Percentiles rank a stretch among this genome's conserved stretches.
phyloP scores from a whole-genome alignment of 306 rosid genomes.

The Mimosa pudica region DNA sequence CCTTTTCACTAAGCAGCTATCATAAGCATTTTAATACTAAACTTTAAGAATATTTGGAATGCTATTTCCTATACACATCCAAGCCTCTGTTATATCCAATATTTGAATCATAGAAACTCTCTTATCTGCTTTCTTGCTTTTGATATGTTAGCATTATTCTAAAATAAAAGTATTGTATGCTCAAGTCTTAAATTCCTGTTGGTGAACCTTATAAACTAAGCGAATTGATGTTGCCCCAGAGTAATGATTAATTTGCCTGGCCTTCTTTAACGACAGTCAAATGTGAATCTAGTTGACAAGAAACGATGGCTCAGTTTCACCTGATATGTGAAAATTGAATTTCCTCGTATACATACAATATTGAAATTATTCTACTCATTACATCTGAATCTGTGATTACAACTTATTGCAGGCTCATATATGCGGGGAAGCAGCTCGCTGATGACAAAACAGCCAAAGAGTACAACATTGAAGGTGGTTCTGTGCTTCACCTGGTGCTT shows the following conservation, averaged over 20 bases:
- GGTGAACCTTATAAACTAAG: conserved; percentile 17
- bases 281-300: not conserved
- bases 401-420: conserved; percentile 73
- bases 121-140: conserved; percentile 18
- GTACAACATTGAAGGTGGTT: conserved; percentile 98
- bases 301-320: conserved; percentile 2
- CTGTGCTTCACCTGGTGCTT: conserved; percentile 93
- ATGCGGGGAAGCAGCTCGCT: conserved; percentile 97
- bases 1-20: not conserved
- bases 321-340: not conserved
- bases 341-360: not conserved
- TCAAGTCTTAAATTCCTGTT: conserved; percentile 7
- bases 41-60: conserved; percentile 10
- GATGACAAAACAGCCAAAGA: conserved; percentile 98
- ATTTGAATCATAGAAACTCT: conserved; percentile 19
- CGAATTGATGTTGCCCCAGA: not conserved
- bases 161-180: not conserved
- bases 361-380: not conserved
- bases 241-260: conserved; percentile 7
- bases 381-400: conserved; percentile 28
- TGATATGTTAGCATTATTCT: not conserved
- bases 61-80: not conserved
- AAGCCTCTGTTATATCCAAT: not conserved
- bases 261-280: not conserved
- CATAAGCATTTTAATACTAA: not conserved